Evolutionary conservation across 2,329 filamentous ascomycete genomes (phyloP).

Genomic region (Lachnellula subtilissima): DNA sequence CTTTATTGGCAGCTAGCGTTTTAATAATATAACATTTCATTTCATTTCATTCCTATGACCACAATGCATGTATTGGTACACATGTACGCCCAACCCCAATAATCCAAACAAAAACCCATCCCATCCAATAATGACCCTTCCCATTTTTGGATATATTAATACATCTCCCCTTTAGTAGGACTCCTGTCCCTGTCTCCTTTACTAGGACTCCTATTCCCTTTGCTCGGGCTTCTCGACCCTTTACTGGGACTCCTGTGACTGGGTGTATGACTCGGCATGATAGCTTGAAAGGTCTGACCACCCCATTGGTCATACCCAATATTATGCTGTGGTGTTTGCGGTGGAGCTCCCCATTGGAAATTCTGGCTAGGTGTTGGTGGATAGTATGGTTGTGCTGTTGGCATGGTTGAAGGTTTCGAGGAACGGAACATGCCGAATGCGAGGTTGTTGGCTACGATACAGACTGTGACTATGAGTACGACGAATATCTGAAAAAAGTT

Average conservation of each 20-base stretch:
- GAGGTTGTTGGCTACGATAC: conserved; percentile 48
- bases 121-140: background rate
- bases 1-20: no score
- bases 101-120: background rate
- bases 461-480: conserved; percentile 43
- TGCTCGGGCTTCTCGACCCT: conserved; percentile 21
- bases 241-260: conserved; percentile 28
- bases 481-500: conserved; percentile 42
- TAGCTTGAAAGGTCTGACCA: conserved; percentile 19
- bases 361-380: conserved; percentile 15
- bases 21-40: background rate
- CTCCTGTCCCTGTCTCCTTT: conserved; percentile 17
- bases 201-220: conserved; percentile 25
- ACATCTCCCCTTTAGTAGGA: conserved; percentile 5
- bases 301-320: conserved; percentile 19
- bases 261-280: conserved; percentile 28
- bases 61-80: background rate
- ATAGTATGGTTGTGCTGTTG: conserved; percentile 28
- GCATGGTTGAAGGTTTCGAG: conserved; percentile 26
- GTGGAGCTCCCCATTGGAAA: conserved; percentile 26
- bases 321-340: conserved; percentile 25
- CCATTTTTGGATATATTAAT: background rate
- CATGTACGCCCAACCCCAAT: background rate
- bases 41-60: background rate
- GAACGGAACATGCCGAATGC: conserved; percentile 36